Base-by-base conservation (phyloP, 108 stramenopile genomes). In the Fragilaria radians region DNA sequence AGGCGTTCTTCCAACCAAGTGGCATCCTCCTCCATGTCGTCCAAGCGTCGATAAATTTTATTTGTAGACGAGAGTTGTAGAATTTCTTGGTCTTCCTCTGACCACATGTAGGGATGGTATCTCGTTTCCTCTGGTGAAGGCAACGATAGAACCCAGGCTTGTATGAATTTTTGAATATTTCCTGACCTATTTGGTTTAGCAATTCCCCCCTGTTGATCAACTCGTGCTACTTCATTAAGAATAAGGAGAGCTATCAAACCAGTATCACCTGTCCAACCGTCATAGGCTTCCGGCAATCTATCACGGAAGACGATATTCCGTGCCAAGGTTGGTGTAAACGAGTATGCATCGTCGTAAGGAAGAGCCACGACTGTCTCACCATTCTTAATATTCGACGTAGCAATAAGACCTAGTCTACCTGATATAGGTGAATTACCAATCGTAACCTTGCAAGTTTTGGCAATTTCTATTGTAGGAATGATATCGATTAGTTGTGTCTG, bases 261-360 rank as follows among this genome's bases (percentile, higher is more conserved):
- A 7, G 80, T 62, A 71, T 91, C 90, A 0, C 90, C 90, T 28
- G 90, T 88, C 90, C 90, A 91, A 45, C 90, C 85, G 48, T 86
- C 84, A 53, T 84, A 91, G 28, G 62, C 66, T 21, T 82, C 81
- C 3, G 84, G 77, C 19, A 91, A 57, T 1, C 63, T 56, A 26
- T 73, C 78, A 26, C 66, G 59, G 48, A 70, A 83, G 4, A 84
- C 82, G 5, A 58, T 22, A n/a, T 77, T 71, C 23, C 74, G 66
- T 14, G 83, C 82, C 11, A 75, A 50, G 0, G 66, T 46, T 11
- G 90, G 78, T 0, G 84, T 62, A 48, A 85, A 52, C 22, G 77
- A 67, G 18, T 70, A 64, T 1, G 48, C 58, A 32, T 81, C 86
- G 49, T 80, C 78, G 50, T 74, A 82, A 0, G 90, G 82, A 58